phyloP scores from a whole-genome alignment of 2,329 filamentous ascomycete genomes.

The Ophiocordyceps unilateralis region DNA sequence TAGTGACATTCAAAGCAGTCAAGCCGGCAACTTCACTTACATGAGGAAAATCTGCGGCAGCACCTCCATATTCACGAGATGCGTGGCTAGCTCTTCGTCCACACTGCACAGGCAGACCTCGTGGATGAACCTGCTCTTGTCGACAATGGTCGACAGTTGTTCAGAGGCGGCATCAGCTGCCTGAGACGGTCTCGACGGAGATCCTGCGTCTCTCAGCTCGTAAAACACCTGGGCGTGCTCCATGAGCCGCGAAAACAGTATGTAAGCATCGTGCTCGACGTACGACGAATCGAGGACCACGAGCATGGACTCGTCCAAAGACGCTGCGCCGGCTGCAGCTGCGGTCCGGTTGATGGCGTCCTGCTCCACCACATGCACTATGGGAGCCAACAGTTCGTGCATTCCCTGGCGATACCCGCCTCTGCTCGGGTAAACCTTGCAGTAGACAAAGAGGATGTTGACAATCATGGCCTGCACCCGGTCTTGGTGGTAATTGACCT shows the following conservation, averaged over 20 bases:
- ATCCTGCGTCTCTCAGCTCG: slow-evolving; percentile 32
- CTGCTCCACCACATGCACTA: slow-evolving; percentile 67
- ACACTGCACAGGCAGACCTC: slow-evolving; percentile 60
- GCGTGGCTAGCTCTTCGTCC: slow-evolving; percentile 67
- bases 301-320: slow-evolving; percentile 35
- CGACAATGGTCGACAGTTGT: slow-evolving; percentile 48
- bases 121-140: slow-evolving; percentile 74
- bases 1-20: neutral
- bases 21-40: slow-evolving; percentile 25
- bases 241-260: slow-evolving; percentile 77
- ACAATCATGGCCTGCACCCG: slow-evolving; percentile 65
- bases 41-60: slow-evolving; percentile 95
- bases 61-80: slow-evolving; percentile 71
- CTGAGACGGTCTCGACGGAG: slow-evolving; percentile 3
- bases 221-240: slow-evolving; percentile 75
- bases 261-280: slow-evolving; percentile 82
- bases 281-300: slow-evolving; percentile 54
- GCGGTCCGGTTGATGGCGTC: slow-evolving; percentile 51
- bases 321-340: slow-evolving; percentile 12
- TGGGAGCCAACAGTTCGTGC: slow-evolving; percentile 86
- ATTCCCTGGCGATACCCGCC: slow-evolving; percentile 95
- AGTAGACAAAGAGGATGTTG: slow-evolving; percentile 86
- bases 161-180: slow-evolving; percentile 6
- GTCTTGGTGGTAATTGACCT: slow-evolving; percentile 71
- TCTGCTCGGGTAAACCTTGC: slow-evolving; percentile 73